These are phyloP conservation scores for baker's yeast (Saccharomyces cerevisiae) DNA, from an alignment of 805 yeast genomes.

Conservation along the genomic window DNA sequence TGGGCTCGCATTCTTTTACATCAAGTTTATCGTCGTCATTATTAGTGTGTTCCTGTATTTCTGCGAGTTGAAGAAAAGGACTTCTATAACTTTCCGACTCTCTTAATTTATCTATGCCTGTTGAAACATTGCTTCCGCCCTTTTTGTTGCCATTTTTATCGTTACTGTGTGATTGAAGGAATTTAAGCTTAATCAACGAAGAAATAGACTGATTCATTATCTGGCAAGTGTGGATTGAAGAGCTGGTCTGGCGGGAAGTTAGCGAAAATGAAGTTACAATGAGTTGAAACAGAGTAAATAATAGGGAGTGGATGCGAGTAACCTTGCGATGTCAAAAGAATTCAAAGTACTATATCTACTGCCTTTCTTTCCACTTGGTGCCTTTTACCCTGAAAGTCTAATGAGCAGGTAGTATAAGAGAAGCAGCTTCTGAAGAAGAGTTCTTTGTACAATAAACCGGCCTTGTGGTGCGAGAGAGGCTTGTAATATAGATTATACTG, in stretches of 20 bases:
- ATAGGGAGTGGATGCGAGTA: background rate
- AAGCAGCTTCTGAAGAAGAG: background rate
- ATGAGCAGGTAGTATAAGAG: background rate
- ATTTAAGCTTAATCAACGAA: slow-evolving; percentile 14
- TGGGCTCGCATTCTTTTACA: background rate
- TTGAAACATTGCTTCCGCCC: background rate
- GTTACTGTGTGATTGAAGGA: slow-evolving; percentile 10
- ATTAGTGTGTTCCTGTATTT: background rate
- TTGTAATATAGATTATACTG: background rate
- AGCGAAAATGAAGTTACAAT: background rate
- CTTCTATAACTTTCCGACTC: background rate
- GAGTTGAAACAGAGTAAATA: background rate
- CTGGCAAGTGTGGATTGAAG: background rate
- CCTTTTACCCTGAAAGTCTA: background rate
- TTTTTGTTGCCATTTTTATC: background rate
- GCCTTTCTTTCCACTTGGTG: background rate
- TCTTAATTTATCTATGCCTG: background rate
- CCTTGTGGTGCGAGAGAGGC: background rate
- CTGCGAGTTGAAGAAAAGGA: background rate
- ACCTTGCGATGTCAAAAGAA: background rate
- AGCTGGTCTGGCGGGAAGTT: background rate
- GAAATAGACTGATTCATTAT: slow-evolving; percentile 22
- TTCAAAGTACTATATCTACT: background rate
- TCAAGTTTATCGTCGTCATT: background rate
- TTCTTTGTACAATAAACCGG: background rate